These are phyloP conservation scores for Chalciporus chontae DNA, from an alignment of 768 basidiomycete genomes.

Conservation along the genomic window DNA sequence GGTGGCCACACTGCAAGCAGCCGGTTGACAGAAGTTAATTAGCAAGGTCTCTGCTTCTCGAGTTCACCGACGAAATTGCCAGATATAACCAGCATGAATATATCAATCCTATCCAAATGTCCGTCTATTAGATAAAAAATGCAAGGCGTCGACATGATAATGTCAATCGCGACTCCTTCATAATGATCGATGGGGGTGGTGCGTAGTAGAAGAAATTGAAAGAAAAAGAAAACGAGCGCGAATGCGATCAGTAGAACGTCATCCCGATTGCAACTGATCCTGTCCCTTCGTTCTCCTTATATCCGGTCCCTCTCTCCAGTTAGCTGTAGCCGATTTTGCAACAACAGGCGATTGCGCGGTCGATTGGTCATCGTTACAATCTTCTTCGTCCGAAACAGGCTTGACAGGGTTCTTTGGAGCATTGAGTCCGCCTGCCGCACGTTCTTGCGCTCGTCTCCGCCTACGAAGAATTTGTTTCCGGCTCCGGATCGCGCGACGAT, in stretches of 20 bases:
- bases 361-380: slow-evolving; percentile 14
- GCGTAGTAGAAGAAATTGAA: slow-evolving; percentile 7
- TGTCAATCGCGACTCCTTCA: slow-evolving; percentile 24
- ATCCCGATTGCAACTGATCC: slow-evolving; percentile 23
- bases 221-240: slow-evolving; percentile 6
- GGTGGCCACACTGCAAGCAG: slow-evolving; percentile 32
- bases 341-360: slow-evolving; percentile 2
- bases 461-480: slow-evolving; percentile 77
- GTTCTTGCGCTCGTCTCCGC: slow-evolving; percentile 67
- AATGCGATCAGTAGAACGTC: slow-evolving; percentile 9
- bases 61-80: slow-evolving; percentile 21
- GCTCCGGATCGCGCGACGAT: slow-evolving; percentile 61
- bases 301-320: slow-evolving; percentile 19
- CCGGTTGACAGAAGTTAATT: slow-evolving; percentile 25
- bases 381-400: slow-evolving; percentile 24
- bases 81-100: slow-evolving; percentile 19
- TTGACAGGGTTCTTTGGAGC: slow-evolving; percentile 20
- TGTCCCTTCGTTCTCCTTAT: slow-evolving; percentile 14
- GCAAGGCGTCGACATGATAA: slow-evolving; percentile 20
- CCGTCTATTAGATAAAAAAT: slow-evolving; percentile 36
- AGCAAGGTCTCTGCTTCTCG: slow-evolving; percentile 12
- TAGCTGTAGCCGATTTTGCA: slow-evolving; percentile 4
- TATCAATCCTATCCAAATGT: slow-evolving; percentile 31
- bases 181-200: slow-evolving; percentile 7
- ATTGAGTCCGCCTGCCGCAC: slow-evolving; percentile 42